Base-by-base conservation (phyloP, 2,329 filamentous ascomycete genomes). In the Trichoderma arundinaceum region DNA sequence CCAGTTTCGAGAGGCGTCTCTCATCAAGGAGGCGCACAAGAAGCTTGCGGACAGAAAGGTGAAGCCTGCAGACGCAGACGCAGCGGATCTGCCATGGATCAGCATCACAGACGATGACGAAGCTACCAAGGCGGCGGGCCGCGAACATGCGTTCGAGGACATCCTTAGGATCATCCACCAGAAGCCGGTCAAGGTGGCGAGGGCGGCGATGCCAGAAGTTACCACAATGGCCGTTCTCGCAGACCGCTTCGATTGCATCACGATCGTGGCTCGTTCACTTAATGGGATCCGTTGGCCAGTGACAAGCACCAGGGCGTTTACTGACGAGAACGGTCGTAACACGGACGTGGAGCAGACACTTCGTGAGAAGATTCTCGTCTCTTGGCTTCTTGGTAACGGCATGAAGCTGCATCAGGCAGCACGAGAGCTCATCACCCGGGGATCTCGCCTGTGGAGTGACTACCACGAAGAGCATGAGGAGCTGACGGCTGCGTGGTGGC, bases 181-280 rank as follows among this genome's bases (percentile, higher is more conserved):
- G 22, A 78, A 78, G 43, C 77, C 74, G n/a, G 74, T 75, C n/a
- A 78, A 77, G 57, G 76, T 78, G 1, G 61, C 71, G 4, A 70
- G 69, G 28, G 80, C 83, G 19, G 84, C 83, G 15, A 82, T 91
- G 69, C 77, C 84, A 7, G 90, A 90, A 69, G 80, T 91, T 10
- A 85, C 88, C 13, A 90, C 89, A 1, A 78, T 93, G 46, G 87
- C 89, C 46, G 83, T 92, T 59, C 83, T 92, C 64, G 89, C 90
- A 9, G 91, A 93, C 75, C 86, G 89, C 51, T 93, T 92, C 76
- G 88, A 90, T 77, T 90, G 88, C 67, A 77, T 87, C 1, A 74
- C 80, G 2, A 74, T 80, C 10, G 81, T 92, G 1, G 80, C 84
- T 8, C 79, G 79, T 53, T 86, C 86, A 68, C 75, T 90, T 17